Evolutionary conservation across 2,329 filamentous ascomycete genomes (phyloP), one percentile per base, ranked within the genome.

Genomic region (Colletotrichum navitas): DNA sequence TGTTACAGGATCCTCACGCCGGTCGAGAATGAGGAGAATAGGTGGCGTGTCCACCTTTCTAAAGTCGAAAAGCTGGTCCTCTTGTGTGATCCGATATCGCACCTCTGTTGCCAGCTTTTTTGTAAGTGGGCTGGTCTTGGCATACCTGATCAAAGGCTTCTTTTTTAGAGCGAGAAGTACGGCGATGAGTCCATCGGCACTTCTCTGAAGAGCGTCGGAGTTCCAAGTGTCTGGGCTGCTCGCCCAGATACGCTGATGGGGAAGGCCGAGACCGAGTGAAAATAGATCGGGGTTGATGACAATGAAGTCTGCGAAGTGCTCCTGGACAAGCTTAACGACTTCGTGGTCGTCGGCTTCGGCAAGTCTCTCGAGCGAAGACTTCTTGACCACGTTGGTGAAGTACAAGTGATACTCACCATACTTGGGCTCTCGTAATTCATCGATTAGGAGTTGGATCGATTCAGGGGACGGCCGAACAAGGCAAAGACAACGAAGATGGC

Each of bases 331-430:
- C 79, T 95, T 97, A 74, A 99, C 95, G 45, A 99, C 94, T 82
- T 99, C 97, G 79, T 99, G 94, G 76, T 98, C 95, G 80, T 99
- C 96, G 34, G 96, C 95, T 85, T 99, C 97, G 43, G 96, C 96
- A 54, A 99, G 86, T 54, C 96, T 90, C 81, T 99, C 96, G 32
- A 99, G 86, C 0, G 95, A 93, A 2, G 96, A 98, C 83, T 99
- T 99, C 82, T 97, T 97, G 78, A 96, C 92, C 71, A 99, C 93
- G 80, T 99, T 99, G 85, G 94, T 98, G 81, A 99, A 97, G 82
- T 97, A 98, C 68, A 99, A 89, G 79, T 97, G 91, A 83, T 99
- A 99, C 84, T 99, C 96, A 75, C 96, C 95, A 77, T 99, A 99
- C 80, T 95, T 98, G 5, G 96, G 97, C 61, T 98, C 95, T 72